A percentile compares a stretch with the other conserved stretches of the same genome.
These are phyloP conservation scores for Rhodamnia rubescens DNA, from an alignment of 345 rosid genomes.

Conservation along the genomic window DNA sequence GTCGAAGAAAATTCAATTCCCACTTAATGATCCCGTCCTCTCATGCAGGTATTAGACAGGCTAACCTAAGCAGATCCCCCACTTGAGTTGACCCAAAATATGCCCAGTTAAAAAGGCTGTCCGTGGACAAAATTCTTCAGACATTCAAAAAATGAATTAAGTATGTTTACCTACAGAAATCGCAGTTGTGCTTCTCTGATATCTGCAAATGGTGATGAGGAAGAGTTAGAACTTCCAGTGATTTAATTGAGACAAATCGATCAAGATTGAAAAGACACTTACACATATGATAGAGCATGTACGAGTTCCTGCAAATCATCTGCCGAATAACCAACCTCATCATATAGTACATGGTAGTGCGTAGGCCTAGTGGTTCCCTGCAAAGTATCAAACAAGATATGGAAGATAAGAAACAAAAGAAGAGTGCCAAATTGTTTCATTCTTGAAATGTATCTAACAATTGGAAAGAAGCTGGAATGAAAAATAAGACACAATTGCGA, in stretches of 20 bases:
- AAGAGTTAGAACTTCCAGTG: background rate
- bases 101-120: background rate
- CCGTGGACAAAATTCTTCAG: background rate
- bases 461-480: background rate
- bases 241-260: background rate
- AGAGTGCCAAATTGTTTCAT: background rate
- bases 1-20: background rate
- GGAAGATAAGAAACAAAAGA: background rate
- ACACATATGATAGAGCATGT: constrained; percentile 10
- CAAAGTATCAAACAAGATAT: background rate
- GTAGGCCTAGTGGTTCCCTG: constrained; percentile 14
- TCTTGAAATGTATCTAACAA: background rate
- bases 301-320: constrained; percentile 12
- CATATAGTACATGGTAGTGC: constrained; percentile 11
- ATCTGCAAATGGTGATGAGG: constrained; percentile 25
- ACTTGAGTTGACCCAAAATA: background rate
- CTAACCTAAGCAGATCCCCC: background rate
- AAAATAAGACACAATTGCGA: background rate
- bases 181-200: constrained; percentile 87
- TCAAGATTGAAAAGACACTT: background rate
- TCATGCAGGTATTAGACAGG: background rate
- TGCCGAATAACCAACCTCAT: constrained; percentile 1
- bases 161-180: constrained; percentile 55
- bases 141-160: background rate
- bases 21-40: background rate